phyloP scores from a whole-genome alignment of 164 flowering plant species.

The Chloranthus sessilifolius region DNA sequence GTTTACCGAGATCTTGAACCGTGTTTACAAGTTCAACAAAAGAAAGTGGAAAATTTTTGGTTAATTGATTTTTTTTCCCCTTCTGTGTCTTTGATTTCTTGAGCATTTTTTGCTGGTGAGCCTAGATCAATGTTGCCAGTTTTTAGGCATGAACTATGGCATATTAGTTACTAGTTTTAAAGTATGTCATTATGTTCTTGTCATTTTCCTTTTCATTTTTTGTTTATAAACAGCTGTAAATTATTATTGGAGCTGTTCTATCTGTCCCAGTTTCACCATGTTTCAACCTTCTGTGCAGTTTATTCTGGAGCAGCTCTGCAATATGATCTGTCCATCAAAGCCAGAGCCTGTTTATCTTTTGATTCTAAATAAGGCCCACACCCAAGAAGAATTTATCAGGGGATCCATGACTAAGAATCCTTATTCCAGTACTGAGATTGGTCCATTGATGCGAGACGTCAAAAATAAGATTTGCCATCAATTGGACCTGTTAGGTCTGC shows the following conservation, averaged over 20 bases:
- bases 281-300: constrained; percentile 52
- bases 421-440: constrained; percentile 94
- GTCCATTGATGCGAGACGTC: constrained; percentile 98
- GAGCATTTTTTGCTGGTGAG: too few relatives aligned
- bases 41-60: too few relatives aligned
- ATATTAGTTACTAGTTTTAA: too few relatives aligned
- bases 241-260: neutral
- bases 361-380: constrained; percentile 92
- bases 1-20: too few relatives aligned
- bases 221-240: too few relatives aligned
- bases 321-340: constrained; percentile 93
- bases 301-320: constrained; percentile 97
- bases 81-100: too few relatives aligned
- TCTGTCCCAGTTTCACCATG: neutral
- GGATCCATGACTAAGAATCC: constrained; percentile 99
- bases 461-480: constrained; percentile 97
- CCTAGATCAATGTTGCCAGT: too few relatives aligned
- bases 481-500: constrained; percentile 80
- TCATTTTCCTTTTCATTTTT: too few relatives aligned
- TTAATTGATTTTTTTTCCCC: too few relatives aligned
- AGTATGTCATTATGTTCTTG: too few relatives aligned
- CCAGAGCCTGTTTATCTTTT: constrained; percentile 85
- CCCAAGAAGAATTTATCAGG: constrained; percentile 98
- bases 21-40: too few relatives aligned
- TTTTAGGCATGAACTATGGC: too few relatives aligned